Percentiles rank a stretch among this genome's conserved stretches.
These are phyloP conservation scores for Tuber umbilicatum DNA, from an alignment of 495 filamentous ascomycete species.

Conservation along the genomic window DNA sequence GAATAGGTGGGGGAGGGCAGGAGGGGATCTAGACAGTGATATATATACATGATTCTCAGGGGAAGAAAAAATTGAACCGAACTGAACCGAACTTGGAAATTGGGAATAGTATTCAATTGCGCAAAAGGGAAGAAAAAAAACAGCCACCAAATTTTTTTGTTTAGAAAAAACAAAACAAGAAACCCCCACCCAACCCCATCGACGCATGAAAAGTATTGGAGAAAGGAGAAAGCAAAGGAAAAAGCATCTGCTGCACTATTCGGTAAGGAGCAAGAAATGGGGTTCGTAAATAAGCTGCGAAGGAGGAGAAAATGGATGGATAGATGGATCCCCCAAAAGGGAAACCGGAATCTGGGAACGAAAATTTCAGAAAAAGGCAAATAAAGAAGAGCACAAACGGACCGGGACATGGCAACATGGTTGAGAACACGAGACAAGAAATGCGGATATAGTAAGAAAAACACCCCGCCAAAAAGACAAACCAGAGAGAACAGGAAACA, in stretches of 20 bases:
- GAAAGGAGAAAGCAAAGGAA: not conserved
- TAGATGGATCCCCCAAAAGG: not conserved
- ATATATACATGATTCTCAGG: not conserved
- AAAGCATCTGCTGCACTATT: not conserved
- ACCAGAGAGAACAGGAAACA: not conserved
- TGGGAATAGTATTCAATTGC: not conserved
- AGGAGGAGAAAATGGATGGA: not conserved
- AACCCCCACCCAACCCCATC: not conserved
- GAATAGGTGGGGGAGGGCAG: no score
- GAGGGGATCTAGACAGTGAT: not conserved
- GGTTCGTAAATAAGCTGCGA: not conserved
- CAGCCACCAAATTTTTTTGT: not conserved
- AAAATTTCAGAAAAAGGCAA: not conserved
- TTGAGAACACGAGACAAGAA: not conserved
- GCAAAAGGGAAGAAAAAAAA: not conserved
- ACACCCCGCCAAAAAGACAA: not conserved
- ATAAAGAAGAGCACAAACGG: not conserved
- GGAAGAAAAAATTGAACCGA: not conserved
- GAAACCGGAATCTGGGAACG: not conserved
- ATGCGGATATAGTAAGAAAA: slow-evolving; percentile 2
- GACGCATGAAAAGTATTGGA: not conserved
- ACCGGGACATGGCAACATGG: not conserved
- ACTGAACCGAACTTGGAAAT: not conserved
- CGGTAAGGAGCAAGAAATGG: not conserved
- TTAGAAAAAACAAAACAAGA: not conserved